Percentiles rank a stretch among this genome's conserved stretches.
Conservation (phyloP, 257 asterid genomes). For the Cinchona pubescens region DNA sequence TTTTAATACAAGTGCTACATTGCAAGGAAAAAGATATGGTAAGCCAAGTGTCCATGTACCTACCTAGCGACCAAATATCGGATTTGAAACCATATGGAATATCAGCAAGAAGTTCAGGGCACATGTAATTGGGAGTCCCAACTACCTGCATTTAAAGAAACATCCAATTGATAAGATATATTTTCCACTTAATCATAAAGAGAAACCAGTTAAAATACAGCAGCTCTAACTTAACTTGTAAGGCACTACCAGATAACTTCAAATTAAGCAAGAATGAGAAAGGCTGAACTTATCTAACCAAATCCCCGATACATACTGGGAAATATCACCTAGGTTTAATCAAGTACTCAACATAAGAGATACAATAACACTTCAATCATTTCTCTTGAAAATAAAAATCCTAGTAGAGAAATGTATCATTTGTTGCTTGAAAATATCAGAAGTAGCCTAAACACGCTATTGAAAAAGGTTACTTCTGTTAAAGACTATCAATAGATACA, state of each 20-base stretch:
- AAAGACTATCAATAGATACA: constrained; percentile 7
- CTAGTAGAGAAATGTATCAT: not conserved
- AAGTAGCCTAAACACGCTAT: constrained; percentile 1
- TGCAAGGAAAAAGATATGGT: not conserved
- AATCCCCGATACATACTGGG: not conserved
- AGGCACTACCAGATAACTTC: not conserved
- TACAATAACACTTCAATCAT: not conserved
- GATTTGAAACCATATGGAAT: constrained; percentile 97
- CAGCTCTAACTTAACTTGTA: not conserved
- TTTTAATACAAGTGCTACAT: not conserved
- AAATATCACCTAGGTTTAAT: not conserved
- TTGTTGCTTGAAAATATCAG: not conserved
- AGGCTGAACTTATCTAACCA: not conserved
- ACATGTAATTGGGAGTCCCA: constrained; percentile 99
- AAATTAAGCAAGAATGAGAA: not conserved
- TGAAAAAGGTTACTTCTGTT: not conserved
- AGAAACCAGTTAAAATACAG: constrained; percentile 7
- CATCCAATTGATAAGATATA: not conserved
- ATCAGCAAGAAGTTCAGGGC: constrained; percentile 98
- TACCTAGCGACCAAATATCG: constrained; percentile 99
- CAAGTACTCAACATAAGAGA: not conserved
- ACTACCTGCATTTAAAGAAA: constrained; percentile 58
- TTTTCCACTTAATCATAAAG: constrained; percentile 16
- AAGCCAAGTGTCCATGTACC: constrained; percentile 25
- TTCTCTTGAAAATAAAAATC: constrained; percentile 5